A percentile compares a stretch with the other conserved stretches of the same genome.
phyloP scores from a whole-genome alignment of 495 filamentous ascomycete species.

The Trichocladium uniseriatum region DNA sequence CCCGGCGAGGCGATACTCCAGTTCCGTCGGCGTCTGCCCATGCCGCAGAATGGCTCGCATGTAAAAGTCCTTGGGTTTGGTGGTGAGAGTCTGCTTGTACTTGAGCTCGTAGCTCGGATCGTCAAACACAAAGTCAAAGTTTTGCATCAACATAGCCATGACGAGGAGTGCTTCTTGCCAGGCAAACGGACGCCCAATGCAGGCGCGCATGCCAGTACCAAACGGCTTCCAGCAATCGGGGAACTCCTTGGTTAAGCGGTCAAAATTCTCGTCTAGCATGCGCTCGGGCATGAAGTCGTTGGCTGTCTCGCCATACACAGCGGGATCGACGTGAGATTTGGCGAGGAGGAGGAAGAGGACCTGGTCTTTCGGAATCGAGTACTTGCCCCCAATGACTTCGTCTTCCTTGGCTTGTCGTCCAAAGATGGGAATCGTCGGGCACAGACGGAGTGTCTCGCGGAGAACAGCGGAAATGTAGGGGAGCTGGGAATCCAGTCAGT shows the following conservation, averaged over 20 bases:
- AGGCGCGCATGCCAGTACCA: conserved; percentile 46
- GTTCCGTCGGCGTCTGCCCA: conserved; percentile 46
- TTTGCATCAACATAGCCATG: conserved; percentile 49
- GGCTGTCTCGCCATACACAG: conserved; percentile 45
- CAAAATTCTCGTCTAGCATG: conserved; percentile 54
- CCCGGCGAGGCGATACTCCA: conserved; percentile 44
- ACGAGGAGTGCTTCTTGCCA: conserved; percentile 52
- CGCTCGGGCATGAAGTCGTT: conserved; percentile 52
- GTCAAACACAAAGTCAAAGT: conserved; percentile 50
- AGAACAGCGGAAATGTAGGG: conserved; percentile 47
- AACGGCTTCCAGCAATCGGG: conserved; percentile 50
- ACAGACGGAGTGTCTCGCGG: conserved; percentile 61
- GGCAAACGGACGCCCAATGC: conserved; percentile 52
- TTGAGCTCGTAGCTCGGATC: conserved; percentile 55
- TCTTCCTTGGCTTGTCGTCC: conserved; percentile 30
- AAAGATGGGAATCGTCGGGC: conserved; percentile 55
- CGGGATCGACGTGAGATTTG: conserved; percentile 43
- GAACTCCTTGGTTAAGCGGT: conserved; percentile 39
- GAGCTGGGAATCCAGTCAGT: conserved; percentile 11
- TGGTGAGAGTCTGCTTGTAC: conserved; percentile 62
- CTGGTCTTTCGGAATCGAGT: conserved; percentile 49
- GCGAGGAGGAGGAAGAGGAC: conserved; percentile 43
- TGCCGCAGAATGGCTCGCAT: conserved; percentile 57
- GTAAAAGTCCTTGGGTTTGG: conserved; percentile 66
- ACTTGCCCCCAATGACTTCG: conserved; percentile 56